Base-by-base conservation (phyloP, 2,329 filamentous ascomycete genomes). In the Phialophora chinensis region DNA sequence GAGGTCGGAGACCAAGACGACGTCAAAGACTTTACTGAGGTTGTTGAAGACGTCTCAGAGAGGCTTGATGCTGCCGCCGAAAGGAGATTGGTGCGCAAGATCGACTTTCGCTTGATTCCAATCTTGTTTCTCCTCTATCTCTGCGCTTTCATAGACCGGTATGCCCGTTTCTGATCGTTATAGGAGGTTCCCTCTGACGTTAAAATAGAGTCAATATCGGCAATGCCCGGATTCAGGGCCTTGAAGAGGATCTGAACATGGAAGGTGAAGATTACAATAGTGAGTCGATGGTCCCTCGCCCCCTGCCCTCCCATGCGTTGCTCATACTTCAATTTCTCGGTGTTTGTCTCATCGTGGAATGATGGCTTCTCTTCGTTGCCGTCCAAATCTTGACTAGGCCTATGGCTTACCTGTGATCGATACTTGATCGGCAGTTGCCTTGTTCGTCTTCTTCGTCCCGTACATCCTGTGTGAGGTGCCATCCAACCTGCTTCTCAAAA, bases 41-140 rank as follows among this genome's bases (percentile, higher is more conserved):
- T 29, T 17, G 31, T 55, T 29, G 53, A 55, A 12, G 53, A 55
- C 12, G 31, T 55, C 23, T 55, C 53, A 29, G 44, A 49, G 23
- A 7, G n/a, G 11, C 6, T 49, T 20, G 44, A 49, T 49, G 58
- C 74, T 8, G 57, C 71, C 2, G 79, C 78, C 10, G 88, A 91
- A 75, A 81, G 78, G 66, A 83, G 80, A 44, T 79, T 93, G 72
- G 84, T 87, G 76, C 85, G 87, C 71, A 93, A 92, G 79, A 87
- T 93, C 63, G 90, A 93, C 74, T 73, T 83, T 20, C 84, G 89
- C 60, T 66, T 92, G 76, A 80, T 92, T 71, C 89, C 89, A 0
- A 87, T 88, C 78, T 73, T 85, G 14, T 80, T 80, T 92, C 63
- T 86, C 92, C 57, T 75, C 91, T 69, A 90, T 92, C 79, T 92